A percentile compares a stretch with the other conserved stretches of the same genome.
phyloP scores from a whole-genome alignment of 257 asterid genomes.

The Linaria vulgaris region DNA sequence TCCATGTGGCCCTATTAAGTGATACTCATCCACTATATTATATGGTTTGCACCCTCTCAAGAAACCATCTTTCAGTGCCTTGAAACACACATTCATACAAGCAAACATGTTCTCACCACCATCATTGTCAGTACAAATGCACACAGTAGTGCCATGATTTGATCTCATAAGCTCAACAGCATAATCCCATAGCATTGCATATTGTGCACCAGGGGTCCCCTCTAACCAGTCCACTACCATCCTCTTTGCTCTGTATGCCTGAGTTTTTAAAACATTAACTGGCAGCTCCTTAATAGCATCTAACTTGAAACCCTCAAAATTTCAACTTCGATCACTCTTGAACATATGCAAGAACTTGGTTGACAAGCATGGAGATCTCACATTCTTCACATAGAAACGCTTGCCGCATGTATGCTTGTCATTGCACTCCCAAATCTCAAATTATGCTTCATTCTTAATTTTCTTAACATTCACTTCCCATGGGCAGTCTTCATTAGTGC shows the following conservation, averaged over 20 bases:
- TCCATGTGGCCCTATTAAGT: neutral
- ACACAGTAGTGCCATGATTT: neutral
- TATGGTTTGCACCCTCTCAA: neutral
- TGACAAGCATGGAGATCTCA: neutral
- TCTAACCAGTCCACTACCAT: neutral
- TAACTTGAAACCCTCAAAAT: neutral
- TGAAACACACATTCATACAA: neutral
- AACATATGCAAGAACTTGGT: neutral
- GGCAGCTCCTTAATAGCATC: neutral
- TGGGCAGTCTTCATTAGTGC: neutral
- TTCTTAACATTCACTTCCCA: neutral
- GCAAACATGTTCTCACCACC: neutral
- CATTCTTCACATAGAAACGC: neutral
- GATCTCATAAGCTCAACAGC: neutral
- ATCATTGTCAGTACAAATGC: neutral
- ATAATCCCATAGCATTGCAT: neutral
- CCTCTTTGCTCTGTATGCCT: constrained; percentile 1
- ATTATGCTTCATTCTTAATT: neutral
- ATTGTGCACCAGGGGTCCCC: neutral
- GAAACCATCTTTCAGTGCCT: neutral
- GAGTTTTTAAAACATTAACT: neutral
- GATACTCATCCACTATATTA: neutral
- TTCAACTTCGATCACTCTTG: neutral
- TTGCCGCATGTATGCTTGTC: neutral
- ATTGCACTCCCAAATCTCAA: neutral